Conservation (phyloP, 2,329 filamentous ascomycete species). For the Alternaria incomplexa region DNA sequence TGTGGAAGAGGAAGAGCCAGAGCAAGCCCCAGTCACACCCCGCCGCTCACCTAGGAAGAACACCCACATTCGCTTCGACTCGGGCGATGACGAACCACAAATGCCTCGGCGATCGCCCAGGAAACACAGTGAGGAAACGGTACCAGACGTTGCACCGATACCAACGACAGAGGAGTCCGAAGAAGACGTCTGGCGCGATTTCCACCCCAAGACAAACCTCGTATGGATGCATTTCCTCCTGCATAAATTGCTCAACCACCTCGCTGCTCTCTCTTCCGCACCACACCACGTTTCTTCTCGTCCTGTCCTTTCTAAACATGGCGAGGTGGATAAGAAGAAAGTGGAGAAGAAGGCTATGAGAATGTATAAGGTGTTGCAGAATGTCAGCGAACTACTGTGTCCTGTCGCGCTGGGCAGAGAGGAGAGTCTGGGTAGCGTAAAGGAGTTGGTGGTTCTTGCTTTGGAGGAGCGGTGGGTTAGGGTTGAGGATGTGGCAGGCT, state of each 20-base stretch:
- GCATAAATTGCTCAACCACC: constrained; percentile 58
- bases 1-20: neutral
- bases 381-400: constrained; percentile 48
- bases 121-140: neutral
- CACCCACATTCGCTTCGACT: constrained; percentile 36
- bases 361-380: constrained; percentile 46
- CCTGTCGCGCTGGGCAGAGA: constrained; percentile 41
- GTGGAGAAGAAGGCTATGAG: constrained; percentile 46
- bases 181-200: constrained; percentile 56
- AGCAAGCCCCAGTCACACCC: constrained; percentile 13
- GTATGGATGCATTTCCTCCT: constrained; percentile 69
- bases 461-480: constrained; percentile 45
- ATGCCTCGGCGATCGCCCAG: constrained; percentile 9
- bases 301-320: neutral
- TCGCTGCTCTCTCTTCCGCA: constrained; percentile 24
- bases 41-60: constrained; percentile 33
- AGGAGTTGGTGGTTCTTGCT: constrained; percentile 44
- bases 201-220: constrained; percentile 66
- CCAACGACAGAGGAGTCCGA: neutral
- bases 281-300: constrained; percentile 5
- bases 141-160: neutral
- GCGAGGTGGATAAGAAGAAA: constrained; percentile 14
- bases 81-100: neutral
- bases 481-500: constrained; percentile 40
- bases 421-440: constrained; percentile 34